Conservation (phyloP, 2,329 filamentous ascomycete species). For the Microdochium nivale region DNA sequence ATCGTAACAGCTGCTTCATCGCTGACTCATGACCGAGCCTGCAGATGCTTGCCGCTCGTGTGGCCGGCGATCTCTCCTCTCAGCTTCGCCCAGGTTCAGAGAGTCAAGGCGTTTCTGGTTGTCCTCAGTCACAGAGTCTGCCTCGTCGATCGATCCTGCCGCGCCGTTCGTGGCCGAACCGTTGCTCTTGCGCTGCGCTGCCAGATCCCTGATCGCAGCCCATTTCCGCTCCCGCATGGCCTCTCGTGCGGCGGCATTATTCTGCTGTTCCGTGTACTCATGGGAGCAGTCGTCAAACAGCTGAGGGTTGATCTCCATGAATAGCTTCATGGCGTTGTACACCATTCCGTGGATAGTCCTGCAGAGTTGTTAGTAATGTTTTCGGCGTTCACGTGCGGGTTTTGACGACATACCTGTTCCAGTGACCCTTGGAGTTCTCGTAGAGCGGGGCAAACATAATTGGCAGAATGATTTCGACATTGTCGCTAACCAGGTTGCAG, state of each 20-base stretch:
- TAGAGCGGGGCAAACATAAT: slow-evolving; percentile 99
- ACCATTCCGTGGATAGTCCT: slow-evolving; percentile 99
- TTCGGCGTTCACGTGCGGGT: background rate
- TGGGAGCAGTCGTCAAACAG: slow-evolving; percentile 98
- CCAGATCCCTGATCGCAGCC: slow-evolving; percentile 77
- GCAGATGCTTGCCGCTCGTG: slow-evolving; percentile 55
- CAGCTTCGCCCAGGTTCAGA: slow-evolving; percentile 79
- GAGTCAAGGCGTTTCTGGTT: slow-evolving; percentile 84
- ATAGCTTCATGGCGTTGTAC: slow-evolving; percentile 99
- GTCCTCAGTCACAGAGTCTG: slow-evolving; percentile 71
- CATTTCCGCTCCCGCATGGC: slow-evolving; percentile 77
- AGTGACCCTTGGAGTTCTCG: slow-evolving; percentile 98
- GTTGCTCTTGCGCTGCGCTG: slow-evolving; percentile 54
- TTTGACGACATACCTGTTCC: slow-evolving; percentile 71
- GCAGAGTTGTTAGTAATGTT: slow-evolving; percentile 19
- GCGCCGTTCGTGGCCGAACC: slow-evolving; percentile 24
- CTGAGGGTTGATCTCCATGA: slow-evolving; percentile 99
- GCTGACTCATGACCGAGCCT: slow-evolving; percentile 43
- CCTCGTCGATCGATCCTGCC: slow-evolving; percentile 53
- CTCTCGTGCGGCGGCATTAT: slow-evolving; percentile 79
- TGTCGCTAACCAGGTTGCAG: slow-evolving; percentile 97
- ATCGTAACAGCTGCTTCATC: slow-evolving; percentile 21
- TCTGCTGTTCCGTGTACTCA: slow-evolving; percentile 94
- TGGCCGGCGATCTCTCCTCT: slow-evolving; percentile 45
- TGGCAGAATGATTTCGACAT: slow-evolving; percentile 94